These are phyloP conservation scores for Stachybotrys chlorohalonatus DNA, from an alignment of 2,329 filamentous ascomycete species.

Conservation along the genomic window DNA sequence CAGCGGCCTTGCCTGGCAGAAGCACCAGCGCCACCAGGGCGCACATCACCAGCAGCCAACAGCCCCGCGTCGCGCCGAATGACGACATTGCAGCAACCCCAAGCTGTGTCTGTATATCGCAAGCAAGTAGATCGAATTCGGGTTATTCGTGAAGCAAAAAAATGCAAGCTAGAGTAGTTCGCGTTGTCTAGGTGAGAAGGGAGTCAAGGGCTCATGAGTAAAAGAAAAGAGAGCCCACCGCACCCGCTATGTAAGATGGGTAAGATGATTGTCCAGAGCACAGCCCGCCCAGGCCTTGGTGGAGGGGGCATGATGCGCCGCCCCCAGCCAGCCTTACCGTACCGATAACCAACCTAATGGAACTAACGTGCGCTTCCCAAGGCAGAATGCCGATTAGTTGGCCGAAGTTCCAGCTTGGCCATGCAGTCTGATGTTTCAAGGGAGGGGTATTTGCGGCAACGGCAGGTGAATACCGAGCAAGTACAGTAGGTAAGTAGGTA, in stretches of 20 bases:
- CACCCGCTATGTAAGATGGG: too few species aligned
- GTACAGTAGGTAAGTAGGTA: not conserved
- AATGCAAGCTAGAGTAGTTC: too few species aligned
- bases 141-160: too few species aligned
- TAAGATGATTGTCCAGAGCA: too few species aligned
- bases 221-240: too few species aligned
- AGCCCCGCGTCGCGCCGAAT: slow-evolving; percentile 35
- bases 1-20: slow-evolving; percentile 45
- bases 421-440: not conserved
- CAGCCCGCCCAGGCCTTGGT: not conserved
- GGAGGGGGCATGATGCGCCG: not conserved
- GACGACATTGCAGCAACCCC: slow-evolving; percentile 32
- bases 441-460: too few species aligned
- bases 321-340: too few species aligned
- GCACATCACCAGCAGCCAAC: slow-evolving; percentile 41
- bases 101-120: too few species aligned
- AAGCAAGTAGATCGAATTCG: too few species aligned
- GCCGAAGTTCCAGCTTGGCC: not conserved
- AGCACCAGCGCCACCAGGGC: slow-evolving; percentile 41
- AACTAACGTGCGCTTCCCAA: not conserved
- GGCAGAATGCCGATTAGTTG: not conserved
- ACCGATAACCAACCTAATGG: not conserved
- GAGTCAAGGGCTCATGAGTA: too few species aligned
- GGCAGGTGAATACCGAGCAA: not conserved
- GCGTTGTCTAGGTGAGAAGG: too few species aligned